Evolutionary conservation across 176 grass and related monocot genomes (phyloP).

Genomic region (Carex cristatella): DNA sequence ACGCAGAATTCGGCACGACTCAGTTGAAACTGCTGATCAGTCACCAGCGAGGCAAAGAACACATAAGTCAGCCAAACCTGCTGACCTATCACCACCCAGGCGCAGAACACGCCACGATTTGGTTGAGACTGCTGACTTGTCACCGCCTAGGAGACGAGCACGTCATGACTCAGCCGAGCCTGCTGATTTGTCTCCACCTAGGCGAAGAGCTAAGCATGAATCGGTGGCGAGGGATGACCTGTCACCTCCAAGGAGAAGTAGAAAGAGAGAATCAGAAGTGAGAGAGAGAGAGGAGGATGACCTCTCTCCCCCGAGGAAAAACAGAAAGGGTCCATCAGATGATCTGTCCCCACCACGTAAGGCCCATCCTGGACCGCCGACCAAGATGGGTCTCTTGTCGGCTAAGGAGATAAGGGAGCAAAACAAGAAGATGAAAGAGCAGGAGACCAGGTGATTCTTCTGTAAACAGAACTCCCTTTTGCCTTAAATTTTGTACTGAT

Average conservation of each 20-base stretch:
- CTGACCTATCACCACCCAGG: conserved; percentile 43
- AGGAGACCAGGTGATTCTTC: conserved; percentile 21
- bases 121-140: conserved; percentile 28
- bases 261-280: conserved; percentile 31
- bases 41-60: conserved; percentile 19
- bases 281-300: conserved; percentile 22
- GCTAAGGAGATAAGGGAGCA: conserved; percentile 65
- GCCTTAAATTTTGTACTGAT: background rate
- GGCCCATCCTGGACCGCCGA: background rate
- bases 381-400: conserved; percentile 60
- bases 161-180: conserved; percentile 34
- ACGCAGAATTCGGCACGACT: background rate
- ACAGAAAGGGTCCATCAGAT: conserved; percentile 38
- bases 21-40: conserved; percentile 26
- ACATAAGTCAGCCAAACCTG: conserved; percentile 6
- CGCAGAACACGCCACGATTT: conserved; percentile 3
- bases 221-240: conserved; percentile 23
- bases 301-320: conserved; percentile 54
- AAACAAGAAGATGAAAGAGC: conserved; percentile 56
- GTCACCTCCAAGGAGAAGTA: conserved; percentile 48
- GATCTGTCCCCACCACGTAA: background rate
- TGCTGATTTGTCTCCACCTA: conserved; percentile 34
- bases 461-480: background rate
- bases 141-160: conserved; percentile 25
- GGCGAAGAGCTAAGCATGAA: conserved; percentile 18